Base-by-base conservation (phyloP, 441 rosid genomes). In the Euphorbia celastroides region DNA sequence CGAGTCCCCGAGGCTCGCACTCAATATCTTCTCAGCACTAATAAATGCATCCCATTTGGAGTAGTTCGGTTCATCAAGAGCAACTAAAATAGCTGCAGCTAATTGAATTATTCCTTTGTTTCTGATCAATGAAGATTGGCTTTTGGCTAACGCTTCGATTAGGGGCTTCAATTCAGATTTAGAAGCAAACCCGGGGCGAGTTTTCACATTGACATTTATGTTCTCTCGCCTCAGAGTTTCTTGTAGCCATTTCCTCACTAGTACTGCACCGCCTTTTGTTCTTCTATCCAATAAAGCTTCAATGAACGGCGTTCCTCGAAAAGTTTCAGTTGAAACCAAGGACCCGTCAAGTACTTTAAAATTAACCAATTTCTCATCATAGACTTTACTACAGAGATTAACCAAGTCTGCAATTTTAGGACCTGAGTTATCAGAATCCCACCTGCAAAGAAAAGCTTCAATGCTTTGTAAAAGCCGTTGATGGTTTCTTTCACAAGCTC, bases 191-290 rank as follows among this genome's bases (percentile, higher is more conserved):
- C 93, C 96, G 60, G 95, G 87, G 63, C 86, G 92, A 64, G 80
- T 62, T 78, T 87, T 93, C 67, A 84, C 85, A 68, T 84, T 83
- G 65, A 65, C 60, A 62, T 74, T 68, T 34, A 87, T 71, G 42
- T 85, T 89, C 74, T 90, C 95, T 5, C 78, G 83, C 64, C 86
- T 90, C 50, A 93, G 70, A 52, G 85, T 72, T 79, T 93, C 96
- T 73, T 83, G 96, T 73, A 90, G 98, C 97, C 97, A 93, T 76
- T 86, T 93, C 83, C 86, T 93, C 55, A 90, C 87, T 74, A 93
- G 78, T 54, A 89, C 70, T 42, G 87, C 80, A 57, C 97, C 98
- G 67, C 90, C 98, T 77, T 86, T 93, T 36, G 89, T 82, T 79
- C 81, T 82, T 74, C 97, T 87, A 64, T 93, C 98, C 60, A 89